Conservation (phyloP, 768 basidiomycete species). For the Lactarius sanguifluus region DNA sequence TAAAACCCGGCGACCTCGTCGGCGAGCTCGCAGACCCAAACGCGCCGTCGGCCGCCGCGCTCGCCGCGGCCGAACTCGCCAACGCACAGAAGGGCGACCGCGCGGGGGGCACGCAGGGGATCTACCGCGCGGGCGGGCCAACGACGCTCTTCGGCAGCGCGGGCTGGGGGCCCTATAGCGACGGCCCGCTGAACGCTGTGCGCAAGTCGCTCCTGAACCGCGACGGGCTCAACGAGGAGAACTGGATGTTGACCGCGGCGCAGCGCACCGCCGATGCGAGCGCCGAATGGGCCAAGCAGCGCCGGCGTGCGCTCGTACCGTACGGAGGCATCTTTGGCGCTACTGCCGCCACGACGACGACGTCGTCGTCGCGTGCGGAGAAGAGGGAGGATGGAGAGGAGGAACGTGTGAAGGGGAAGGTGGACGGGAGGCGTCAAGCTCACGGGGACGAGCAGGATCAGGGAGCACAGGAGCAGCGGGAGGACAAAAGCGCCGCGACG, state of each 20-base stretch:
- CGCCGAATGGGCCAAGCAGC: slow-evolving; percentile 58
- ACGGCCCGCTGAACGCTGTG: slow-evolving; percentile 82
- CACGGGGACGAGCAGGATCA: slow-evolving; percentile 6
- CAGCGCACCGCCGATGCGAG: slow-evolving; percentile 62
- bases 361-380: slow-evolving; percentile 20
- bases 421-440: slow-evolving; percentile 31
- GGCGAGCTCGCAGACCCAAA: slow-evolving; percentile 69
- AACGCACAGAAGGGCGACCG: slow-evolving; percentile 44
- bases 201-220: slow-evolving; percentile 74
- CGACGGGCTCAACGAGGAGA: slow-evolving; percentile 83
- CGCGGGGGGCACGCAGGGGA: slow-evolving; percentile 53
- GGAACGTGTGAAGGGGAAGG: slow-evolving; percentile 29
- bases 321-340: slow-evolving; percentile 49
- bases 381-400: slow-evolving; percentile 35
- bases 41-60: slow-evolving; percentile 53
- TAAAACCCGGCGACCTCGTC: slow-evolving; percentile 79
- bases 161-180: slow-evolving; percentile 86
- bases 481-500: slow-evolving; percentile 30
- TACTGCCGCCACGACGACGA: background rate
- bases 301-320: slow-evolving; percentile 53
- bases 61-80: slow-evolving; percentile 44
- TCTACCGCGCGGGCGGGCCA: slow-evolving; percentile 89
- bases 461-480: slow-evolving; percentile 33
- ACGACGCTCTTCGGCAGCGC: slow-evolving; percentile 87
- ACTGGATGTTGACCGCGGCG: slow-evolving; percentile 89